A percentile compares a stretch with the other conserved stretches of the same genome.
Conservation (phyloP, 345 rosid species). For the Populus davidiana region DNA sequence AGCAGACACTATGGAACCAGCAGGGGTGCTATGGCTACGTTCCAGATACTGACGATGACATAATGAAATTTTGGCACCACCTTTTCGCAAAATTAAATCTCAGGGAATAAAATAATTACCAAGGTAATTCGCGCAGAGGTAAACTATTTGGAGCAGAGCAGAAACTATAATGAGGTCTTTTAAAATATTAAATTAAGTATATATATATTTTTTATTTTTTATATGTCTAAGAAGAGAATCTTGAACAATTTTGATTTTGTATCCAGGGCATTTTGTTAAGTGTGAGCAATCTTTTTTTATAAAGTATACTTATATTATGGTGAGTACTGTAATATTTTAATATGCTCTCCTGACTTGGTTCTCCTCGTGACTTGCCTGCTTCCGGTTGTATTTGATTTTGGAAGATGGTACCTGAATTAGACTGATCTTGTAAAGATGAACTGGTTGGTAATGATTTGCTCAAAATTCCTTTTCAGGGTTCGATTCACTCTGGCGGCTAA, state of each 20-base stretch:
- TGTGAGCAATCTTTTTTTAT: too few species aligned
- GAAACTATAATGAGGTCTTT: too few species aligned
- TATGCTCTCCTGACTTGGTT: neutral
- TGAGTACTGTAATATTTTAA: too few species aligned
- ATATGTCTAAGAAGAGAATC: too few species aligned
- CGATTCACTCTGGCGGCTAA: too few species aligned
- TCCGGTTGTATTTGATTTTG: neutral
- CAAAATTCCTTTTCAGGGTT: neutral
- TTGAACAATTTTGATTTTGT: too few species aligned
- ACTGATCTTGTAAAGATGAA: neutral
- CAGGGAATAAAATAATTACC: constrained; percentile 37
- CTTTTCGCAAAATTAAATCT: constrained; percentile 36
- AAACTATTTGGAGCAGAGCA: neutral
- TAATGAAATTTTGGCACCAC: constrained; percentile 65
- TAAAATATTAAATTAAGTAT: too few species aligned
- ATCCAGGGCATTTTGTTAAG: too few species aligned
- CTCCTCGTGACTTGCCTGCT: neutral
- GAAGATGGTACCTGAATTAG: neutral
- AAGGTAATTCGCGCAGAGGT: neutral
- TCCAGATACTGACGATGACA: constrained; percentile 27
- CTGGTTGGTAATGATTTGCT: neutral
- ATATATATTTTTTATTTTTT: too few species aligned
- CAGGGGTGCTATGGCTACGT: neutral
- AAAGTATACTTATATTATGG: too few species aligned
- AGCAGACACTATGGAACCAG: constrained; percentile 15